Evolutionary conservation across 2,329 filamentous ascomycete genomes (phyloP), one percentile per base, ranked within the genome.

Genomic region (Cryphonectria radicalis): DNA sequence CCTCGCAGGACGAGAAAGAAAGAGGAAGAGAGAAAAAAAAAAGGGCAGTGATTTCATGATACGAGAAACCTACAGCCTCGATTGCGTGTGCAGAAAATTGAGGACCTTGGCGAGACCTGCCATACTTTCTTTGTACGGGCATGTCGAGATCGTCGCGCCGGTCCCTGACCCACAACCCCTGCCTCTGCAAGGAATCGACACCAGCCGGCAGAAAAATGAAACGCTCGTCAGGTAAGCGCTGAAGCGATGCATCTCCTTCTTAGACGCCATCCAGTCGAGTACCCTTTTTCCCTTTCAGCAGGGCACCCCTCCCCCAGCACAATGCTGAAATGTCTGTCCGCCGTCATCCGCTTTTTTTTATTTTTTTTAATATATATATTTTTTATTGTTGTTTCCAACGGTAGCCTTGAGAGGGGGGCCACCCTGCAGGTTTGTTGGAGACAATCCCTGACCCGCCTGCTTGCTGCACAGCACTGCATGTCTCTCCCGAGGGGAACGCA

Each of bases 171-270:
- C 19, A 42, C 63, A 50, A 50, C 28, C 40, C 63, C 59, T 40
- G 59, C 28, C 63, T 65, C 43, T 53, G 43, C 63, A 65, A 53
- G 42, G 63, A 32, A 65, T 35, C 42, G 40, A 63, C 40, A 25
- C 62, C 62, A 63, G 62, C 42, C 62, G 62, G 63, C 63, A 50
- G 63, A 32, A 65, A 65, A 65, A 65, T 65, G 63, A 65, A 65
- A 65, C 63, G 63, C 63, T 50, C 40, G 42, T 65, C 42, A 46
- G 62, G 62, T 64, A 46, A 65, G 25, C 42, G 63, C 40, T 50
- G 63, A 50, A 65, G 35, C 32, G 35, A 59, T 28, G 59, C 32
- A 62, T 17, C 59, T 22, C 22, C 14, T 8, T 35, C 13, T 62
- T 62, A 62, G 59, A n/a, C 59, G 59, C 59, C 59, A 60, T 22